Conservation (phyloP, 2,329 filamentous ascomycete genomes). For the Penicillium sp. region DNA sequence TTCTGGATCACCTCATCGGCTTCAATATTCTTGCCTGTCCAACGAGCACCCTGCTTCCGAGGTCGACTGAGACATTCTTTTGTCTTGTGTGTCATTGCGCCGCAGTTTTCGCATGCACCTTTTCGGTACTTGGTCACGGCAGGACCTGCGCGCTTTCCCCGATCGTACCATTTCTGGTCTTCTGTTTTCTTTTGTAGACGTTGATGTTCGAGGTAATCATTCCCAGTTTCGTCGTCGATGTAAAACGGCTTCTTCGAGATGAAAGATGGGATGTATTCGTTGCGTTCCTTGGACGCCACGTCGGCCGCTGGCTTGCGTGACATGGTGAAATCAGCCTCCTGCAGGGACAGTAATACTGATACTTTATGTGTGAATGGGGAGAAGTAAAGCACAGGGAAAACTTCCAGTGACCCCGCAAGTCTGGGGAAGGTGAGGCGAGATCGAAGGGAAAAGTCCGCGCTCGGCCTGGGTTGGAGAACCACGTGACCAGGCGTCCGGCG, state of each 20-base stretch:
- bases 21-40: slow-evolving; percentile 89
- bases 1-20: slow-evolving; percentile 86
- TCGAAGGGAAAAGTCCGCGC: slow-evolving; percentile 3
- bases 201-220: slow-evolving; percentile 95
- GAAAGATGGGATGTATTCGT: slow-evolving; percentile 97
- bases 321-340: slow-evolving; percentile 27
- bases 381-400: slow-evolving; percentile 1
- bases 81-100: slow-evolving; percentile 91
- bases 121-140: slow-evolving; percentile 96
- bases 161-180: slow-evolving; percentile 83
- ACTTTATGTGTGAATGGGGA: background rate
- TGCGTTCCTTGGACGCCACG: slow-evolving; percentile 73
- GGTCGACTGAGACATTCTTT: slow-evolving; percentile 91
- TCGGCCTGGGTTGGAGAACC: slow-evolving; percentile 13
- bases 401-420: slow-evolving; percentile 5
- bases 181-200: slow-evolving; percentile 70
- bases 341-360: background rate
- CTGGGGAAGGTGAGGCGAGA: slow-evolving; percentile 7
- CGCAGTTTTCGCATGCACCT: slow-evolving; percentile 97
- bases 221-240: slow-evolving; percentile 70
- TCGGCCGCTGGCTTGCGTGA: slow-evolving; percentile 53
- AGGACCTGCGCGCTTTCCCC: slow-evolving; percentile 77
- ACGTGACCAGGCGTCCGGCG: slow-evolving; percentile 32
- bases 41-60: slow-evolving; percentile 83
- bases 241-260: slow-evolving; percentile 99